Evolutionary conservation across 2,329 filamentous ascomycete genomes (phyloP), one percentile per base, ranked within the genome.

Genomic region (Xylariaceae sp.): DNA sequence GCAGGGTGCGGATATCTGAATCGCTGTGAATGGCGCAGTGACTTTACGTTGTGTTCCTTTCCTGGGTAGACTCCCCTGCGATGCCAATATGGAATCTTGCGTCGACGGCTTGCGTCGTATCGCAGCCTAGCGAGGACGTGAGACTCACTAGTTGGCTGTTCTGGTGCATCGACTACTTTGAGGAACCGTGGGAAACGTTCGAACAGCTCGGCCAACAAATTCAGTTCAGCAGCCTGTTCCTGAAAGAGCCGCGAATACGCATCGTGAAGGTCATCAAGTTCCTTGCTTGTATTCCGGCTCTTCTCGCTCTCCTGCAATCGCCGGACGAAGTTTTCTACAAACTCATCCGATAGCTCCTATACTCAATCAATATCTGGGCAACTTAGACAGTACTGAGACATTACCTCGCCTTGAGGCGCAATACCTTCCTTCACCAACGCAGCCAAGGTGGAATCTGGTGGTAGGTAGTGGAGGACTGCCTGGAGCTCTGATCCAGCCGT

Each of bases 1-100:
- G 36, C 46, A 12, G 51, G 26, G 13, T 56, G 47, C n/a, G 54
- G 54, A 26, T 50, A 54, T 54, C 47, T 49, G n/a, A 56, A 56
- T 21, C 54, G 46, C 36, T 40, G 50, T 13, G 37, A 41, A 7
- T 34, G 47, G 7, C 29, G 30, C 16, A 10, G 26, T 5, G 34
- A 19, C 12, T 40, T 50, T 16, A 18, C 15, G 5, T 45, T 36
- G 16, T 16, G 37, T 7, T 15, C 7, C 19, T 4, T 12, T 10
- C 18, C 15, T 7, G 8, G 2, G 30, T 50, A 26, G 16, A 21
- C 46, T 19, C 16, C 34, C 21, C 32, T 52, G 19, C 16, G 39
- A 30, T 47, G 40, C 44, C 47, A 44, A 15, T 34, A 13, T 32
- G 49, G 54, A 8, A 43, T 43, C 30, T 36, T 56, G 18, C 19